Base-by-base conservation (phyloP, 2,329 filamentous ascomycete genomes). In the Didymella lethalis region DNA sequence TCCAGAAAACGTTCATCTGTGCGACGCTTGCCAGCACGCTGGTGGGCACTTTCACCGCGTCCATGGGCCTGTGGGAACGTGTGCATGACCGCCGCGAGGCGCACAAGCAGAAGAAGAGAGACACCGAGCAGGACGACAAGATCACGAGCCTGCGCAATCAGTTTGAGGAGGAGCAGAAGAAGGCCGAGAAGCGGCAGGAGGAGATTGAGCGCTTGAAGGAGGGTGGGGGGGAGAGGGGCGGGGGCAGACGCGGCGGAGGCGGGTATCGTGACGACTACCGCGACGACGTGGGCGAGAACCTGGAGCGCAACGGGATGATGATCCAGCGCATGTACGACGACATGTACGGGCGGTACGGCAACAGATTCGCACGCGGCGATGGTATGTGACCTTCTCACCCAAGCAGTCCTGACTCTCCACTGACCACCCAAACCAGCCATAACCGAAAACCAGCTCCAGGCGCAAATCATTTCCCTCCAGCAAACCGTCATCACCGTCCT, bases 1-100 rank as follows among this genome's bases (percentile, higher is more conserved):
- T 45, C 34, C 34, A 77, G 77, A 79, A 80, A 78, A 78, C 76
- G 23, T 81, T 80, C 71, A 80, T 81, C 34, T 73, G 80, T 56
- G 79, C 79, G 18, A 81, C 78, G 14, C 64, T 81, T 12, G 77
- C 78, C 28, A 78, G 76, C 2, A 81, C 79, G n/a, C 70, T 81
- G 14, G 72, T 81, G 52, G 78, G 78, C 44, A 80, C 78, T 16
- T 80, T 81, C 63, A 78, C 77, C 3, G 76, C 78, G n/a, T 77
- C 76, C 31, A 76, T 79, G 66, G 75, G 76, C n/a, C 69, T 81
- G 18, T 77, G 77, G 64, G 78, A 81, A 55, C 76, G 77, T 29
- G 69, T 80, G 8, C 65, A 71, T 32, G 70, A 75, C 29, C 75
- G 72, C 54, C 66, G 69, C 34, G 71, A 76, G 47, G 75, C 79